Evolutionary conservation across 2,329 filamentous ascomycete species (phyloP).

Genomic region (Zymoseptoria brevis): DNA sequence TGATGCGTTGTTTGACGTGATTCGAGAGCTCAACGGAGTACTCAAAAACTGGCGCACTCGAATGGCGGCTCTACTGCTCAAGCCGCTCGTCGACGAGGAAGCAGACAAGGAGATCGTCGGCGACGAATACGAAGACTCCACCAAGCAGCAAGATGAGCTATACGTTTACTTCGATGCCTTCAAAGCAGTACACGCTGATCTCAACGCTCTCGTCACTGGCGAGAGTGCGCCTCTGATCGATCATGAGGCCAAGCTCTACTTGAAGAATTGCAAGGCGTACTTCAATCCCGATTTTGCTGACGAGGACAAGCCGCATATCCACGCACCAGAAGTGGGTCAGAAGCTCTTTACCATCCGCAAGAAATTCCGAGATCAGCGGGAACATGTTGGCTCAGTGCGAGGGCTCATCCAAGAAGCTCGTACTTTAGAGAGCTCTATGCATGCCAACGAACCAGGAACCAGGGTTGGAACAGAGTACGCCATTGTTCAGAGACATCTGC

Average conservation of each 20-base stretch:
- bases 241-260: conserved; percentile 55
- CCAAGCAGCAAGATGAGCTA: conserved; percentile 79
- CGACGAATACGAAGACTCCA: conserved; percentile 82
- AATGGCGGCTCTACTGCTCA: conserved; percentile 62
- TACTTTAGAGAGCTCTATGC: conserved; percentile 51
- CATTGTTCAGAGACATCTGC: conserved; percentile 58
- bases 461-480: conserved; percentile 55
- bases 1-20: conserved; percentile 53
- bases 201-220: conserved; percentile 68
- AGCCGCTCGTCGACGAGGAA: conserved; percentile 76
- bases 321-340: conserved; percentile 58
- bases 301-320: conserved; percentile 48
- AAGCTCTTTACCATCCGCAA: conserved; percentile 41
- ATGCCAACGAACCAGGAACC: conserved; percentile 48
- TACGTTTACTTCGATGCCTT: conserved; percentile 78
- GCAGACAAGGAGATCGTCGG: conserved; percentile 66
- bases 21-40: conserved; percentile 65
- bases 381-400: conserved; percentile 58
- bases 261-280: conserved; percentile 17
- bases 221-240: conserved; percentile 66
- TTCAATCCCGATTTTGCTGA: conserved; percentile 51
- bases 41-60: conserved; percentile 68
- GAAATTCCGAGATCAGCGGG: conserved; percentile 40
- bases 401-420: conserved; percentile 63
- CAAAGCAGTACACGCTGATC: conserved; percentile 67